Evolutionary conservation across 1,284 basidiomycete species (phyloP), one percentile per base, ranked within the genome.

Genomic region (Schizopora paradoxa): DNA sequence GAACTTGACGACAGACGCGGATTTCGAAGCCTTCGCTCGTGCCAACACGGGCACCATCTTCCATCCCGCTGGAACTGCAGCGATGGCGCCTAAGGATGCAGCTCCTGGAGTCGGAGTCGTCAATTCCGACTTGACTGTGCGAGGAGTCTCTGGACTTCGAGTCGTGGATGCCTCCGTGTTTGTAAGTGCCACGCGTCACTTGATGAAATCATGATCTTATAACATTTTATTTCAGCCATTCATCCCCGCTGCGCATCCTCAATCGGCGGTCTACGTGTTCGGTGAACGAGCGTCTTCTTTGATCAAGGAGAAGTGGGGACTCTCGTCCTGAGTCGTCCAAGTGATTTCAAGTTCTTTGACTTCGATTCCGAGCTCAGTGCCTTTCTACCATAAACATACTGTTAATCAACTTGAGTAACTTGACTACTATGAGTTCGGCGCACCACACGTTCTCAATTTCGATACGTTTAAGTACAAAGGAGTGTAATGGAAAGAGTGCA

Each of bases 61-160:
- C 21, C 65, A 66, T 54, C 54, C 59, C 18, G 58, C 58, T 3
- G 56, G 61, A 4, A 61, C 61, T 3, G 56, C 54, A 6, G 49
- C 51, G 13, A 64, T 67, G 62, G 52, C 54, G 5, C 47, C 54
- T 14, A 45, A 42, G 11, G 51, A 50, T 2, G 56, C 54, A 3
- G n/a, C 41, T 2, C 54, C 41, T 8, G 64, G 61, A 11, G 77
- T 43, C 11, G 64, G 61, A 6, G 77, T 79, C 21, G 74, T 82
- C 33, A 73, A 76, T 59, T 66, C 76, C 2, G 67, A 74, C 53
- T 60, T 83, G 19, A 59, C 61, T 23, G 74, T 79, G 8, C 74
- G 78, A 59, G 73, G 73, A 29, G 70, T 71, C 1, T 33, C 37
- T 54, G 63, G 58, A 55, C 59, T 58, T 49, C 58, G 51, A 38